Evolutionary conservation across 2,329 filamentous ascomycete genomes (phyloP).

Genomic region (Pseudogymnoascus pannorum): DNA sequence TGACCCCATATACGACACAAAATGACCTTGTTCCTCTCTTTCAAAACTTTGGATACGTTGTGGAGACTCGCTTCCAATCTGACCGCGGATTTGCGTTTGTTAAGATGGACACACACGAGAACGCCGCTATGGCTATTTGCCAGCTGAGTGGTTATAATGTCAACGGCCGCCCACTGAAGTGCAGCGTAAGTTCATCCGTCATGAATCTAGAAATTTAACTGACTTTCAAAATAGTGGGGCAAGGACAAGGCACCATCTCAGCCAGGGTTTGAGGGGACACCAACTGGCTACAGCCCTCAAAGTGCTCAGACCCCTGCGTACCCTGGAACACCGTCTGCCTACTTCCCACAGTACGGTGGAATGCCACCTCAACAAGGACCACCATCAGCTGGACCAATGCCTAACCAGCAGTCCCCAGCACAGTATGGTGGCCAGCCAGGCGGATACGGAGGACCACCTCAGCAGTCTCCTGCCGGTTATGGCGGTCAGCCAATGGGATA

Average conservation of each 20-base stretch:
- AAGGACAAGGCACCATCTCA: slow-evolving; percentile 92
- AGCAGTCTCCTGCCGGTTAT: slow-evolving; percentile 55
- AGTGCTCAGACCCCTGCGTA: slow-evolving; percentile 64
- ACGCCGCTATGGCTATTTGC: slow-evolving; percentile 96
- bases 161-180: slow-evolving; percentile 93
- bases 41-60: slow-evolving; percentile 96
- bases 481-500: slow-evolving; percentile 64
- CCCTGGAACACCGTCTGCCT: slow-evolving; percentile 69
- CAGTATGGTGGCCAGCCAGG: slow-evolving; percentile 58
- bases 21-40: slow-evolving; percentile 96
- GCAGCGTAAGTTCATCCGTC: slow-evolving; percentile 69
- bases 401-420: slow-evolving; percentile 33
- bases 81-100: slow-evolving; percentile 97
- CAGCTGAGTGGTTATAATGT: slow-evolving; percentile 97
- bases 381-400: slow-evolving; percentile 31
- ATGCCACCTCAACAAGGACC: slow-evolving; percentile 33
- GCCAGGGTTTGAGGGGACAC: slow-evolving; percentile 71
- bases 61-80: slow-evolving; percentile 95
- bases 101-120: slow-evolving; percentile 98
- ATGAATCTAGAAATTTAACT: slow-evolving; percentile 20
- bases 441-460: slow-evolving; percentile 55
- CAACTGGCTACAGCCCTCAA: slow-evolving; percentile 62
- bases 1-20: slow-evolving; percentile 95
- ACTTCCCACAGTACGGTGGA: slow-evolving; percentile 92
- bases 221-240: slow-evolving; percentile 66